These are phyloP conservation scores for Globisporangium splendens DNA, from an alignment of 352 stramenopile genomes.

Conservation along the genomic window DNA sequence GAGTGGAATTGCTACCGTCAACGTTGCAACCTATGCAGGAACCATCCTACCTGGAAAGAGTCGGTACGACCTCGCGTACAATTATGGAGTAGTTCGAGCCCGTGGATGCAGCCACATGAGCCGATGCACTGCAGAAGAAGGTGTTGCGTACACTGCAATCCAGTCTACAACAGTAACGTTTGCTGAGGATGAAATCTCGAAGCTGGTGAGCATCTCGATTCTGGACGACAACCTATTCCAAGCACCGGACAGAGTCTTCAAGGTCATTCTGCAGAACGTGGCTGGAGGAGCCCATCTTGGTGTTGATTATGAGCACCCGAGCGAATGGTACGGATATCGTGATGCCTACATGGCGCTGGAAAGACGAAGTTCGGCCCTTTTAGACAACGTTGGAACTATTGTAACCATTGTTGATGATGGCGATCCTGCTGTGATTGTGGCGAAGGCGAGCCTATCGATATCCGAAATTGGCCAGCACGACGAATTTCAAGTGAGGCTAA, in stretches of 20 bases:
- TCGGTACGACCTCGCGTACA: conserved; percentile 46
- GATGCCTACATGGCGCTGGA: conserved; percentile 40
- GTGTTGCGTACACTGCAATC: conserved; percentile 45
- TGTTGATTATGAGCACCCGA: conserved; percentile 55
- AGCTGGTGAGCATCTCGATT: conserved; percentile 48
- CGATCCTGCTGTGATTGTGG: conserved; percentile 58
- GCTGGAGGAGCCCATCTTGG: conserved; percentile 52
- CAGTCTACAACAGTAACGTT: conserved; percentile 47
- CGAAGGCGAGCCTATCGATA: conserved; percentile 55
- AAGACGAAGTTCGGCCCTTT: conserved; percentile 23
- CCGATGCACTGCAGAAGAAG: conserved; percentile 46
- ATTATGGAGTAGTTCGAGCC: conserved; percentile 47
- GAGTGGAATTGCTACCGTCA: conserved; percentile 45
- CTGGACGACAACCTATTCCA: conserved; percentile 60
- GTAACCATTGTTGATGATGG: conserved; percentile 67
- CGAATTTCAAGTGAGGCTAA: conserved; percentile 45
- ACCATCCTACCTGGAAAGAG: conserved; percentile 43
- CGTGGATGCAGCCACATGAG: conserved; percentile 62
- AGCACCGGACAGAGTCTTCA: conserved; percentile 63
- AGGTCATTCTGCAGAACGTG: conserved; percentile 46
- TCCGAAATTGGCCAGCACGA: conserved; percentile 69
- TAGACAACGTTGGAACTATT: conserved; percentile 63
- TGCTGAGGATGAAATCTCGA: conserved; percentile 34
- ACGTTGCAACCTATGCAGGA: conserved; percentile 55
- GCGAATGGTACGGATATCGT: conserved; percentile 43